Evolutionary conservation across 2,329 filamentous ascomycete species (phyloP), one percentile per base, ranked within the genome.

Genomic region (Metarhizium album): DNA sequence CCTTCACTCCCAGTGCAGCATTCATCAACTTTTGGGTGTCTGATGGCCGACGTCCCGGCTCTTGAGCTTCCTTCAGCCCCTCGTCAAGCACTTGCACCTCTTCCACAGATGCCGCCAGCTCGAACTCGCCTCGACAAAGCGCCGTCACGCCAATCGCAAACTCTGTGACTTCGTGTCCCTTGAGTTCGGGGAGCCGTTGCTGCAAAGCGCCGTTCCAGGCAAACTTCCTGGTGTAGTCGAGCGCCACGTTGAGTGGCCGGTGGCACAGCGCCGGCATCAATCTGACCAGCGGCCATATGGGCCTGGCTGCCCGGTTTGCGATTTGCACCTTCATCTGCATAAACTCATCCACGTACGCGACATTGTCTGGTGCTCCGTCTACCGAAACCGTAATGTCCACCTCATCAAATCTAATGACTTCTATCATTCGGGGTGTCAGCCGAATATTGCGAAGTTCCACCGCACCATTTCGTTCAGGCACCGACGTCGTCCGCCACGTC

Each of bases 141-240:
- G 84, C 78, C 42, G 87, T 87, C 42, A 90, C 75, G 4, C 86
- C 86, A 3, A 94, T 67, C 1, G 75, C 73, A 22, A 87, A 73
- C 53, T 83, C 77, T 0, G 75, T 73, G n/a, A 68, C 78, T 43
- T 76, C 72, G 4, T 80, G 77, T 0, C 82, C 79, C 5, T 68
- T 66, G 1, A 95, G 63, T 6, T 79, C 62, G 0, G 85, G 82
- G 0, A 95, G 70, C 2, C 79, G 74, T 60, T 84, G 83, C 68
- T 96, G 90, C 52, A 95, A 68, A 29, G 86, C 83, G 1, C 90
- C 90, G 56, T 89, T 91, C 84, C 88, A 93, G 1, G 84, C 83
- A 49, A 95, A 77, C 55, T 89, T 87, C 61, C 87, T 83, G 42
- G 86, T 86, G 51, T 91, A 80, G 63, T 95, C 90, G 16, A 95